Percentiles rank a stretch among this genome's conserved stretches.
Conservation (phyloP, 2,329 filamentous ascomycete genomes). For the Zalaria sp. region DNA sequence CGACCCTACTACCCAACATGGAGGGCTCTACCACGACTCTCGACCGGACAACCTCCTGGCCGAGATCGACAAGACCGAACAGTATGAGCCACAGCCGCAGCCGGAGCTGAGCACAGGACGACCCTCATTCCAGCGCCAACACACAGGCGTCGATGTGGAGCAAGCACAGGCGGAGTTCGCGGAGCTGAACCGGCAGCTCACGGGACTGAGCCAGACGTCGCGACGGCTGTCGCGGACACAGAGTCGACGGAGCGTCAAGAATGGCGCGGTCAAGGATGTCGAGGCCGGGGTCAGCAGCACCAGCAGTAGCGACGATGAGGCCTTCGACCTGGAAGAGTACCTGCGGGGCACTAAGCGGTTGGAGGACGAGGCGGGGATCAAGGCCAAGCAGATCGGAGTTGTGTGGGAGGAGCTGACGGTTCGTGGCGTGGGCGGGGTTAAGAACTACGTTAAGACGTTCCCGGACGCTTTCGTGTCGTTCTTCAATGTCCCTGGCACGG, state of each 20-base stretch:
- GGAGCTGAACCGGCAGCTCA: slow-evolving; percentile 41
- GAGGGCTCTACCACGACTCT: not conserved
- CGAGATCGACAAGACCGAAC: slow-evolving; percentile 7
- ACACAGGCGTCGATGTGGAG: slow-evolving; percentile 45
- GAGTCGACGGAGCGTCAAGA: slow-evolving; percentile 31
- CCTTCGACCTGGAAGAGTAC: slow-evolving; percentile 63
- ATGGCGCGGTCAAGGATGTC: slow-evolving; percentile 31
- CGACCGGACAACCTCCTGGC: slow-evolving; percentile 1
- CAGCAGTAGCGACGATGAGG: slow-evolving; percentile 32
- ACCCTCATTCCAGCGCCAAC: slow-evolving; percentile 3
- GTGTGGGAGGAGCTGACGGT: slow-evolving; percentile 69
- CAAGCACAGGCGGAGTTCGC: slow-evolving; percentile 58
- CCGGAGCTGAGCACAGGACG: not conserved
- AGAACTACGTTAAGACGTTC: slow-evolving; percentile 62
- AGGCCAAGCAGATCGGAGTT: slow-evolving; percentile 62
- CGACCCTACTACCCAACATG: not conserved
- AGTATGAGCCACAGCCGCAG: not conserved
- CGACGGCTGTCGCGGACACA: slow-evolving; percentile 28
- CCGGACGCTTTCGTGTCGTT: slow-evolving; percentile 64
- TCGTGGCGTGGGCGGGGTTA: slow-evolving; percentile 57
- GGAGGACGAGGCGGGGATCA: slow-evolving; percentile 64
- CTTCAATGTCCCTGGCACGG: slow-evolving; percentile 57
- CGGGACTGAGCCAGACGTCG: slow-evolving; percentile 22
- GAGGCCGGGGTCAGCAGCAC: slow-evolving; percentile 40
- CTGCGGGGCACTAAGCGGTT: slow-evolving; percentile 58